phyloP scores from a whole-genome alignment of 306 rosid genomes.

The Benincasa hispida region DNA sequence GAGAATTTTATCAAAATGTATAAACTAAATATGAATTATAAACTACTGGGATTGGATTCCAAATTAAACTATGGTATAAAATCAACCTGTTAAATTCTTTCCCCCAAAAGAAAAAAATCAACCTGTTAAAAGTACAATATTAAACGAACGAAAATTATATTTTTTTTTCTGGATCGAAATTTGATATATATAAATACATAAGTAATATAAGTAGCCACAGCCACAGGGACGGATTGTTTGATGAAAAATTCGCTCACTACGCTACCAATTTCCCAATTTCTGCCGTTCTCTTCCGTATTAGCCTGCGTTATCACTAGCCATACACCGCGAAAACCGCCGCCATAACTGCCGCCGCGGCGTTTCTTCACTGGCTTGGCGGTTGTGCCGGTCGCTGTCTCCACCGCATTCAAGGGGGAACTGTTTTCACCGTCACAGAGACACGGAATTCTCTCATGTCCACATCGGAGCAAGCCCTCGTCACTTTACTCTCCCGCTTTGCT shows the following conservation, averaged over 20 bases:
- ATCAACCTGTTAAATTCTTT: too few relatives aligned
- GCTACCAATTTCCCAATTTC: background rate
- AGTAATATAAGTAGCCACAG: background rate
- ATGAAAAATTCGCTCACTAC: background rate
- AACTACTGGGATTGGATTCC: too few relatives aligned
- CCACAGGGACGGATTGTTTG: background rate
- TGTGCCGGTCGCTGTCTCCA: background rate
- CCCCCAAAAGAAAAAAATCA: too few relatives aligned
- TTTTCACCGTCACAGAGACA: background rate
- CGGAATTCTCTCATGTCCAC: conserved; percentile 40
- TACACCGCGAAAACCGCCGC: background rate
- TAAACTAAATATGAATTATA: too few relatives aligned
- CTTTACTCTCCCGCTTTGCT: conserved; percentile 56
- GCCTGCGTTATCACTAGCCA: background rate
- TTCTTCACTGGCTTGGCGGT: background rate
- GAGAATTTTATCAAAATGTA: too few relatives aligned
- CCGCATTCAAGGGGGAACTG: background rate
- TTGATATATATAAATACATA: background rate
- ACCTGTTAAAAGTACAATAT: too few relatives aligned
- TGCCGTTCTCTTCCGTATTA: background rate
- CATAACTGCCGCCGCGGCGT: background rate
- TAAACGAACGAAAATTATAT: too few relatives aligned
- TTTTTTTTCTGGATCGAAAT: background rate
- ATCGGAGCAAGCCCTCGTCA: conserved; percentile 51
- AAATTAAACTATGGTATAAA: too few relatives aligned